Percentiles rank a stretch among this genome's conserved stretches.
phyloP scores from a whole-genome alignment of 345 rosid species.

The Rhizophora apiculata region DNA sequence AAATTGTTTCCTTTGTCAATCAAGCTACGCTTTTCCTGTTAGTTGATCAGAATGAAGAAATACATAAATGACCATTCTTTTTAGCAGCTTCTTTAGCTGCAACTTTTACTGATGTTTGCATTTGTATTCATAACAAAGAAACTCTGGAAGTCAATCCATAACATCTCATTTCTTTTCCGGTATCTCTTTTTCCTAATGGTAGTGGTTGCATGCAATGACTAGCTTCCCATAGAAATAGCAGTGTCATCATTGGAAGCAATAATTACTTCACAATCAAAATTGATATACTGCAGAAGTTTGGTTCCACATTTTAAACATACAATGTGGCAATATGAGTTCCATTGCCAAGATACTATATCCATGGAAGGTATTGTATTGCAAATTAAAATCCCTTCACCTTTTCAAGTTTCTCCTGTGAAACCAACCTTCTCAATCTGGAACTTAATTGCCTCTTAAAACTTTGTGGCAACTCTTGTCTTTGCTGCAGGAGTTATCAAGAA shows the following conservation, averaged over 20 bases:
- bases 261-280: not conserved
- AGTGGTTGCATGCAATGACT: not conserved
- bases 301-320: not conserved
- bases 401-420: conserved; percentile 64
- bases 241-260: no score
- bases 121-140: not conserved
- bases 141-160: not conserved
- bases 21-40: not conserved
- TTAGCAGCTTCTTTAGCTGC: not conserved
- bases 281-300: not conserved
- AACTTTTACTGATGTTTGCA: not conserved
- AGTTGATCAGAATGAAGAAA: not conserved
- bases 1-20: not conserved
- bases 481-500: conserved; percentile 48
- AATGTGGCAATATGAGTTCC: not conserved
- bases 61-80: not conserved
- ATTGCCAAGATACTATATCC: no score
- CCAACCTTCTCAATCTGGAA: conserved; percentile 80
- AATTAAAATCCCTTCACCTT: conserved; percentile 45
- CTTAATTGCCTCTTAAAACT: conserved; percentile 68
- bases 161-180: no score
- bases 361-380: not conserved
- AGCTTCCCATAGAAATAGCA: no score
- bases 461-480: conserved; percentile 60
- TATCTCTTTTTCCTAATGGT: no score